These are phyloP conservation scores for Acaromyces ingoldii DNA, from an alignment of 1,284 basidiomycete genomes.

Conservation along the genomic window DNA sequence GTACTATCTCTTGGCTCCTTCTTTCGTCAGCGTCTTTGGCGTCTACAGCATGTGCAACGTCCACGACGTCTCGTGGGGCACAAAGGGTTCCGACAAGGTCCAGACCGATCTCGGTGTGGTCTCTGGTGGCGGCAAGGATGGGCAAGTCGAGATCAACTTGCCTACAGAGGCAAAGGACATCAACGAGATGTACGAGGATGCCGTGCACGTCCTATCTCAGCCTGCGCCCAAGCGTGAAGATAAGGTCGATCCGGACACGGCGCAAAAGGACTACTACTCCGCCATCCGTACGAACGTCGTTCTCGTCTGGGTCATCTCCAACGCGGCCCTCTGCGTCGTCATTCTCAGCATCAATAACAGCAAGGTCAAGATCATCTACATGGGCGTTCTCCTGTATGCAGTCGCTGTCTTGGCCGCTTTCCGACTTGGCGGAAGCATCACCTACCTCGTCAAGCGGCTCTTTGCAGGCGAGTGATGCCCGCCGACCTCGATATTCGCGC, in stretches of 20 bases:
- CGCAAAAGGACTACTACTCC: conserved; percentile 38
- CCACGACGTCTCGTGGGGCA: conserved; percentile 39
- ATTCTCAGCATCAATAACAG: conserved; percentile 39
- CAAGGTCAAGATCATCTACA: conserved; percentile 32
- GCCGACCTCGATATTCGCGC: no score
- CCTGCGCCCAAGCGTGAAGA: conserved; percentile 22
- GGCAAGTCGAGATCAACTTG: conserved; percentile 43
- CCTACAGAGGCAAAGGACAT: conserved; percentile 46
- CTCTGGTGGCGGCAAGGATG: conserved; percentile 11
- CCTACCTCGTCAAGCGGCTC: conserved; percentile 28
- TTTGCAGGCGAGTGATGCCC: conserved; percentile 37
- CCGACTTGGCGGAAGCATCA: conserved; percentile 20
- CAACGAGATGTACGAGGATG: conserved; percentile 48
- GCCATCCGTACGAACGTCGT: conserved; percentile 19
- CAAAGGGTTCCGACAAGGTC: conserved; percentile 45
- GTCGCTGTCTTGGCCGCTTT: conserved; percentile 40
- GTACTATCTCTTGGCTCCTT: conserved; percentile 46
- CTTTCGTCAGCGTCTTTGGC: conserved; percentile 48
- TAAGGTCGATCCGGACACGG: conserved; percentile 31
- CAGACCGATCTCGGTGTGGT: conserved; percentile 44
- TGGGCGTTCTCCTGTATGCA: conserved; percentile 44
- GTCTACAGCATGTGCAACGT: conserved; percentile 50
- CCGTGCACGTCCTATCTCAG: conserved; percentile 40
- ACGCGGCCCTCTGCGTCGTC: conserved; percentile 41
- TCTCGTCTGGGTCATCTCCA: conserved; percentile 26